Percentiles rank a stretch among this genome's conserved stretches.
These are phyloP conservation scores for Podospora pseudocomata DNA, from an alignment of 495 filamentous ascomycete species.

Conservation along the genomic window DNA sequence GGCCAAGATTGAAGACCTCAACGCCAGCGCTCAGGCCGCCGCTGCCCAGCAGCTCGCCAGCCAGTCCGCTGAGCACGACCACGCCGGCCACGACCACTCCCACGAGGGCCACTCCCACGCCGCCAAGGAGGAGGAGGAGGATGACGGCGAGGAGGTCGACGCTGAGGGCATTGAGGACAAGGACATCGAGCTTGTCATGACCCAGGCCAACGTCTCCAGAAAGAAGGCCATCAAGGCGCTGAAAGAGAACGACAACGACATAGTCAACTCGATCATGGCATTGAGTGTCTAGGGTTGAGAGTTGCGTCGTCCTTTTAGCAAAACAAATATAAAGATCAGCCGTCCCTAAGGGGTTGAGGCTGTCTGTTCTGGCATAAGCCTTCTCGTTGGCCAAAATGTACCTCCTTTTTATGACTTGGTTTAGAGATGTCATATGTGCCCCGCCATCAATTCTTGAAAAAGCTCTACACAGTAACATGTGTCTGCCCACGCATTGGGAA, in stretches of 20 bases:
- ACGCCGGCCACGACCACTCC: conserved; percentile 57
- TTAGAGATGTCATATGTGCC: no score
- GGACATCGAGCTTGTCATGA: conserved; percentile 99
- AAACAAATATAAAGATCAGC: not conserved
- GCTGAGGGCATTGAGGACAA: conserved; percentile 92
- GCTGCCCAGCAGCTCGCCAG: conserved; percentile 87
- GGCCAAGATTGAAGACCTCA: conserved; percentile 98
- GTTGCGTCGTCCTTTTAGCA: conserved; percentile 10
- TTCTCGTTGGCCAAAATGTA: not conserved
- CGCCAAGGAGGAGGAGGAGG: conserved; percentile 79
- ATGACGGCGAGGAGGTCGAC: conserved; percentile 94
- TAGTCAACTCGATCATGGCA: conserved; percentile 99
- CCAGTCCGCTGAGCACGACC: conserved; percentile 67
- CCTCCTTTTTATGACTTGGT: not conserved
- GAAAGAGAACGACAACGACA: conserved; percentile 98
- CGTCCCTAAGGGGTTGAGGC: not conserved
- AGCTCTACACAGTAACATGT: no score
- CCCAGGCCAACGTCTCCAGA: conserved; percentile 88
- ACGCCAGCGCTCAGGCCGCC: conserved; percentile 91
- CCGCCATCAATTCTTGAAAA: no score
- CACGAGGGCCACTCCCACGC: conserved; percentile 67
- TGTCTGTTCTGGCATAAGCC: not conserved
- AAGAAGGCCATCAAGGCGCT: conserved; percentile 99
- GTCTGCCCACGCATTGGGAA: no score
- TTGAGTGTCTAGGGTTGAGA: conserved; percentile 75